Conservation (phyloP, 2,329 filamentous ascomycete genomes). For the Zalaria sp. region DNA sequence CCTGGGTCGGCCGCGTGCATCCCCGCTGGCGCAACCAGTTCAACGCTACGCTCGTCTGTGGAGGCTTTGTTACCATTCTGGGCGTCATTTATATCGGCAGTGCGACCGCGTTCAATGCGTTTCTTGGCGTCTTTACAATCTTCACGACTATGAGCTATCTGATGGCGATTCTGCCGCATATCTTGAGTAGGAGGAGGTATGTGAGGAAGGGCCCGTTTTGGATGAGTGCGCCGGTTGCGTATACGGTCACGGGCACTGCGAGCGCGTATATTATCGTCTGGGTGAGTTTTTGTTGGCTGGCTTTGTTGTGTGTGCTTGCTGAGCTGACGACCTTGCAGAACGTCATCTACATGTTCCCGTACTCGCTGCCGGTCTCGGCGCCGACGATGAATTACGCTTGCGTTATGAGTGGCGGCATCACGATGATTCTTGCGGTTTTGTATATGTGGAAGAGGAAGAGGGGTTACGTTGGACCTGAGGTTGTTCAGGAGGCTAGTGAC, state of each 20-base stretch:
- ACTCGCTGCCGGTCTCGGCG: conserved; percentile 12
- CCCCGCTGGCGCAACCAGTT: conserved; percentile 35
- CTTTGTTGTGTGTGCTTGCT: neutral
- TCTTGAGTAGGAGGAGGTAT: conserved; percentile 20
- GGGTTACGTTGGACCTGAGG: conserved; percentile 20
- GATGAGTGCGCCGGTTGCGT: conserved; percentile 35
- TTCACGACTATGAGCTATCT: conserved; percentile 44
- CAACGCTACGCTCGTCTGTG: conserved; percentile 39
- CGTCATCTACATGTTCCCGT: neutral
- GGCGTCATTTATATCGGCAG: conserved; percentile 51
- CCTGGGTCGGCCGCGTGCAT: conserved; percentile 33
- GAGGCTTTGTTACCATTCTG: conserved; percentile 37
- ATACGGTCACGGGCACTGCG: conserved; percentile 35
- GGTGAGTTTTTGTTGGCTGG: conserved; percentile 4
- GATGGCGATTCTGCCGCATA: conserved; percentile 42
- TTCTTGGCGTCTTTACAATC: conserved; percentile 46
- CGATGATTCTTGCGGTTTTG: conserved; percentile 21
- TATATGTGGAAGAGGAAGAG: conserved; percentile 21
- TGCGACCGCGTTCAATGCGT: conserved; percentile 50
- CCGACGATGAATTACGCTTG: conserved; percentile 29
- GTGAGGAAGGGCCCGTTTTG: conserved; percentile 43
- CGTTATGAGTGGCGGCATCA: conserved; percentile 22
- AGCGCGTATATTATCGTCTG: conserved; percentile 44
- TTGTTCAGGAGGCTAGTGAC: neutral
- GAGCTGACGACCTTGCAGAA: neutral